phyloP scores from a whole-genome alignment of 2,329 filamentous ascomycete species.

The Aspergillus caelatus region DNA sequence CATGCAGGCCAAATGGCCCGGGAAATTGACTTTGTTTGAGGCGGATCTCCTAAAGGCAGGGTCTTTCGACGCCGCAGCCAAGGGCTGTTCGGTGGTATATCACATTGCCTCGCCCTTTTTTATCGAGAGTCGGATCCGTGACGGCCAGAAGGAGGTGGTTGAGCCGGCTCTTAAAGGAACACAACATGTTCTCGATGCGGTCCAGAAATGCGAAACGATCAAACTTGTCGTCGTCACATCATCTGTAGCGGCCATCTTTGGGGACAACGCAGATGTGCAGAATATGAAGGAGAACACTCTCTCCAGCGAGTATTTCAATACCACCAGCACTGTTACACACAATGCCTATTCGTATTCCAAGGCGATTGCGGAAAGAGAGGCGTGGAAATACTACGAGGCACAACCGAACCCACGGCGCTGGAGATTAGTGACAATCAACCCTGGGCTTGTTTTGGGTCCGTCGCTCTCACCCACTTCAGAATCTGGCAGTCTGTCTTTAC shows the following conservation, averaged over 20 bases:
- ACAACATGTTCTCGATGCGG: constrained; percentile 28
- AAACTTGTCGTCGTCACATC: constrained; percentile 23
- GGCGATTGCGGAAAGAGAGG: constrained; percentile 23
- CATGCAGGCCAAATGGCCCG: constrained; percentile 20
- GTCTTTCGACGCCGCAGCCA: constrained; percentile 33
- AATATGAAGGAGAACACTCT: too few species aligned
- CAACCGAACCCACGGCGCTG: constrained; percentile 23
- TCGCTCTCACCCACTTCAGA: too few species aligned
- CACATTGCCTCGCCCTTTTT: constrained; percentile 42
- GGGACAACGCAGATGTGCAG: too few species aligned
- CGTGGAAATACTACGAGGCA: constrained; percentile 24
- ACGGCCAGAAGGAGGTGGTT: constrained; percentile 15
- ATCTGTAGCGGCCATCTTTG: too few species aligned
- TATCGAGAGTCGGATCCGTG: constrained; percentile 25
- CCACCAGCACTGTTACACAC: too few species aligned
- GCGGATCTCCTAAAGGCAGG: constrained; percentile 32
- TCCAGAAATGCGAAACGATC: constrained; percentile 25
- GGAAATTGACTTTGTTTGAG: constrained; percentile 27
- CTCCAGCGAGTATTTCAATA: too few species aligned
- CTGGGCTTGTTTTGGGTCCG: not conserved
- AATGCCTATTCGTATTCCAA: too few species aligned
- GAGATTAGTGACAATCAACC: constrained; percentile 31
- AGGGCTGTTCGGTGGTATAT: constrained; percentile 34
- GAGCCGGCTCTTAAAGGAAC: constrained; percentile 31
- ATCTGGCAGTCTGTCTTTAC: too few species aligned